Percentiles rank a stretch among this genome's conserved stretches.
These are phyloP conservation scores for Dryas alaskensis DNA, from an alignment of 306 rosid genomes.

Conservation along the genomic window DNA sequence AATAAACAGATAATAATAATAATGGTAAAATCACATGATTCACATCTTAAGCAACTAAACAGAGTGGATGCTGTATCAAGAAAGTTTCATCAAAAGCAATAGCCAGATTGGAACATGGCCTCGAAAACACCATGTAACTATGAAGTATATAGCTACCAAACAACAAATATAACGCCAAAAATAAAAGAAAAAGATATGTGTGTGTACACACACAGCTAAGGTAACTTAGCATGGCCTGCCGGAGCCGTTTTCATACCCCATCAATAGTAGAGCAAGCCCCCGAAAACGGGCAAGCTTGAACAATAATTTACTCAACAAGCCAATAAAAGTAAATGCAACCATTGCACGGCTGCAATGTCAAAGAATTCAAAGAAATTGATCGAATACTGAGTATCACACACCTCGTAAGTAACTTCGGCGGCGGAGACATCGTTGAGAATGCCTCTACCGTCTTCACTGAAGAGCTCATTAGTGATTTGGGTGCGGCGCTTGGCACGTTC, in stretches of 20 bases:
- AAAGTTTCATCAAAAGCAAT: too few species aligned
- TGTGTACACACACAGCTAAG: neutral
- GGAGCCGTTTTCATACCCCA: too few species aligned
- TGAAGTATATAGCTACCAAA: too few species aligned
- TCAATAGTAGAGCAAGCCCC: too few species aligned
- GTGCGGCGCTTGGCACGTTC: slow-evolving; percentile 57
- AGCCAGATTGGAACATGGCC: too few species aligned
- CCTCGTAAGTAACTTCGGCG: slow-evolving; percentile 56
- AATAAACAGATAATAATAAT: neutral
- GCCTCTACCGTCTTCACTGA: slow-evolving; percentile 44
- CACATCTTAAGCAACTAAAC: neutral
- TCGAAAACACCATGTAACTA: too few species aligned
- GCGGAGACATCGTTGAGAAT: slow-evolving; percentile 33
- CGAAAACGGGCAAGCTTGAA: too few species aligned
- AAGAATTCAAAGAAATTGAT: neutral
- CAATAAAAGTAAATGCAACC: too few species aligned
- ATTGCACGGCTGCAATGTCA: too few species aligned
- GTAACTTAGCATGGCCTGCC: too few species aligned
- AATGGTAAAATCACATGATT: neutral
- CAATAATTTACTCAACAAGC: too few species aligned
- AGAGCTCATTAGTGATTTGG: slow-evolving; percentile 51
- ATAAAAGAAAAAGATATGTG: neutral
- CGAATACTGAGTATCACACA: neutral
- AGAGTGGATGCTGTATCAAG: neutral
- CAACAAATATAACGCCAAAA: neutral